A percentile compares a stretch with the other conserved stretches of the same genome.
These are phyloP conservation scores for Ustilago vetiveriae DNA, from an alignment of 1,284 basidiomycete genomes.

Conservation along the genomic window DNA sequence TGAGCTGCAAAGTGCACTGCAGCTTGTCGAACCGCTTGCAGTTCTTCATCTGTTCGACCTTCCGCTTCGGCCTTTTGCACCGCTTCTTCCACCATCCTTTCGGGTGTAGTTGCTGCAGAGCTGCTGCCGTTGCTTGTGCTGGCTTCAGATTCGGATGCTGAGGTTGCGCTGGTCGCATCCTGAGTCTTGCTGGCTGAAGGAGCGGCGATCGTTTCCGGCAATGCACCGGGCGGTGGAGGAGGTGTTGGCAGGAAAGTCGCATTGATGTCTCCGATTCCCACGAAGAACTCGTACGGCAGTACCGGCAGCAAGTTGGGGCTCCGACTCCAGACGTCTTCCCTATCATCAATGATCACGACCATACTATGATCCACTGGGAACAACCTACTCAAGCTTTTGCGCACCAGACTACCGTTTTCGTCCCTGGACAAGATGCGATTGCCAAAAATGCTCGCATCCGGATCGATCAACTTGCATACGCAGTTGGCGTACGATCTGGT, in stretches of 20 bases:
- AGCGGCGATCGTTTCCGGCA: conserved; percentile 13
- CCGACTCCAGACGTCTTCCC: conserved; percentile 97
- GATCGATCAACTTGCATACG: conserved; percentile 92
- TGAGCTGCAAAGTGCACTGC: conserved; percentile 35
- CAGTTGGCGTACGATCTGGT: conserved; percentile 95
- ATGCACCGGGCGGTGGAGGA: conserved; percentile 38
- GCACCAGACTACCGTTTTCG: conserved; percentile 81
- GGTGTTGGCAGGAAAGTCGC: conserved; percentile 84
- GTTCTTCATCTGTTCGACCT: conserved; percentile 20
- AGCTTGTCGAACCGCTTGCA: conserved; percentile 18
- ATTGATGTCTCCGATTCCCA: conserved; percentile 99
- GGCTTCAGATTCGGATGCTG: conserved; percentile 11
- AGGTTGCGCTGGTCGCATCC: conserved; percentile 4
- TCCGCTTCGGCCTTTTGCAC: conserved; percentile 20
- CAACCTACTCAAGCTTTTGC: conserved; percentile 87
- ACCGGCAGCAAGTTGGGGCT: conserved; percentile 93
- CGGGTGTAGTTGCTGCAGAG: conserved; percentile 4
- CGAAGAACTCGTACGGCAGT: conserved; percentile 95
- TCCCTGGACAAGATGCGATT: conserved; percentile 89
- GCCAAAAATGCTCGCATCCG: conserved; percentile 84
- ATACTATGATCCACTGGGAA: conserved; percentile 94
- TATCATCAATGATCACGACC: conserved; percentile 98
- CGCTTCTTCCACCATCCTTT: conserved; percentile 10
- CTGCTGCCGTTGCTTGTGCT: conserved; percentile 1
- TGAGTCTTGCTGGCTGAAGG: conserved; percentile 13